phyloP scores from a whole-genome alignment of 805 yeast genomes.

The Vanderwaltozyma tropicalis region DNA sequence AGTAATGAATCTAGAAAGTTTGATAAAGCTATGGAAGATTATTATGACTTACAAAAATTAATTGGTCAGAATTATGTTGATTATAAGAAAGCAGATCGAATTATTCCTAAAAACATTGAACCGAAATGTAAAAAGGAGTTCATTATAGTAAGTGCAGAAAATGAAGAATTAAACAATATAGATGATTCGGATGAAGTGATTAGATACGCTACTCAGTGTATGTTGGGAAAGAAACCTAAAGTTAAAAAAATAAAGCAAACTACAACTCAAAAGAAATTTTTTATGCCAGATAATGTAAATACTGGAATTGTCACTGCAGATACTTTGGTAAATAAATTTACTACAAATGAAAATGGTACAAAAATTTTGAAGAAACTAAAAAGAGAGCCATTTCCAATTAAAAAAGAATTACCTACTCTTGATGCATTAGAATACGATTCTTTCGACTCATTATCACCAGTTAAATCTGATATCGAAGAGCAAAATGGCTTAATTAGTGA shows the following conservation, averaged over 20 bases:
- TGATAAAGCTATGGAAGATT: slow-evolving; percentile 76
- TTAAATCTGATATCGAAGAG: slow-evolving; percentile 1
- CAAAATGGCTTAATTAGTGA: not conserved
- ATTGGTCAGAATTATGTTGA: slow-evolving; percentile 40
- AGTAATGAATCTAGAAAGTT: slow-evolving; percentile 70
- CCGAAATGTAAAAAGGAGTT: slow-evolving; percentile 50
- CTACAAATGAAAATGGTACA: not conserved
- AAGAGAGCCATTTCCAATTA: not conserved
- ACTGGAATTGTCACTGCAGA: slow-evolving; percentile 53
- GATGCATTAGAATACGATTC: slow-evolving; percentile 12
- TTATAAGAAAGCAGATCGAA: slow-evolving; percentile 46
- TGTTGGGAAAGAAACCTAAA: slow-evolving; percentile 33
- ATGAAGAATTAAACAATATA: slow-evolving; percentile 39
- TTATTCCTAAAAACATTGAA: slow-evolving; percentile 46
- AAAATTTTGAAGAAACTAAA: not conserved
- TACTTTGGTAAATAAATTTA: slow-evolving; percentile 32
- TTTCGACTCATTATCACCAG: slow-evolving; percentile 1
- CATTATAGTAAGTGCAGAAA: slow-evolving; percentile 65
- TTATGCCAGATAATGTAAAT: slow-evolving; percentile 64
- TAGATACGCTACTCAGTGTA: slow-evolving; percentile 54
- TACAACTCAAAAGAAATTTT: slow-evolving; percentile 31
- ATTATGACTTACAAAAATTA: slow-evolving; percentile 63
- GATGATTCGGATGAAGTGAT: slow-evolving; percentile 63
- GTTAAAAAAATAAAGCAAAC: slow-evolving; percentile 8
- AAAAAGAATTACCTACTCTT: slow-evolving; percentile 4